phyloP scores from a whole-genome alignment of 805 yeast genomes.

The Saccharomyces mikatae region DNA sequence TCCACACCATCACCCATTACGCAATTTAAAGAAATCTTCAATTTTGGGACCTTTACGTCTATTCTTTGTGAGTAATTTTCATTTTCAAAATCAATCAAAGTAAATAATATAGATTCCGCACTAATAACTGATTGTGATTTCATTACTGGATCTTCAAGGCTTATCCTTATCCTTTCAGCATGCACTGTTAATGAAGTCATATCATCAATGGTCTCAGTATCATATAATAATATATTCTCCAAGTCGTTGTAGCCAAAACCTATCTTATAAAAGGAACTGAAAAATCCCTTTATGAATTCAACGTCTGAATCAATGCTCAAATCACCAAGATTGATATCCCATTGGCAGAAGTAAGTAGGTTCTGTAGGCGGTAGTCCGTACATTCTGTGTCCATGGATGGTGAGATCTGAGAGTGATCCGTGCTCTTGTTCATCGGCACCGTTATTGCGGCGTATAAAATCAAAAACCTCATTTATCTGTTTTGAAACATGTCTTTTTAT shows the following conservation, averaged over 20 bases:
- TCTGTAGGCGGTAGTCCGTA: slow-evolving; percentile 87
- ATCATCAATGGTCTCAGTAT: slow-evolving; percentile 53
- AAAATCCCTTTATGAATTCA: slow-evolving; percentile 37
- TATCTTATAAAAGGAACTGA: slow-evolving; percentile 38
- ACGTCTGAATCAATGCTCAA: slow-evolving; percentile 46
- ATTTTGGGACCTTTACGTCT: slow-evolving; percentile 41
- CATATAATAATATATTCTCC: slow-evolving; percentile 64
- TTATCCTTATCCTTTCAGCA: slow-evolving; percentile 40
- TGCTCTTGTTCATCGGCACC: slow-evolving; percentile 8
- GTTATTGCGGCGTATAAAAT: slow-evolving; percentile 26
- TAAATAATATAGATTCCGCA: slow-evolving; percentile 30
- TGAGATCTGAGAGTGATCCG: slow-evolving; percentile 37
- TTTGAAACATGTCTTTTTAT: slow-evolving; percentile 12
- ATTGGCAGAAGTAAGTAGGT: slow-evolving; percentile 80
- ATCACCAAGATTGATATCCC: slow-evolving; percentile 73
- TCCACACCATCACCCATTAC: slow-evolving; percentile 5
- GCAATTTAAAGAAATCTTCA: slow-evolving; percentile 27
- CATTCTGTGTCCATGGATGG: slow-evolving; percentile 81
- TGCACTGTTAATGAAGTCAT: slow-evolving; percentile 56
- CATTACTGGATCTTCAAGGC: slow-evolving; percentile 31
- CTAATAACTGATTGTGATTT: slow-evolving; percentile 20
- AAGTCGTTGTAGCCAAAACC: slow-evolving; percentile 59
- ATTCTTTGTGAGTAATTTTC: slow-evolving; percentile 50
- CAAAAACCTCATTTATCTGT: slow-evolving; percentile 16
- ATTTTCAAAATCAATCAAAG: slow-evolving; percentile 64